Evolutionary conservation across 1,139 yeast genomes (phyloP), one percentile per base, ranked within the genome.

Genomic region (Kluyveromyces sp.): DNA sequence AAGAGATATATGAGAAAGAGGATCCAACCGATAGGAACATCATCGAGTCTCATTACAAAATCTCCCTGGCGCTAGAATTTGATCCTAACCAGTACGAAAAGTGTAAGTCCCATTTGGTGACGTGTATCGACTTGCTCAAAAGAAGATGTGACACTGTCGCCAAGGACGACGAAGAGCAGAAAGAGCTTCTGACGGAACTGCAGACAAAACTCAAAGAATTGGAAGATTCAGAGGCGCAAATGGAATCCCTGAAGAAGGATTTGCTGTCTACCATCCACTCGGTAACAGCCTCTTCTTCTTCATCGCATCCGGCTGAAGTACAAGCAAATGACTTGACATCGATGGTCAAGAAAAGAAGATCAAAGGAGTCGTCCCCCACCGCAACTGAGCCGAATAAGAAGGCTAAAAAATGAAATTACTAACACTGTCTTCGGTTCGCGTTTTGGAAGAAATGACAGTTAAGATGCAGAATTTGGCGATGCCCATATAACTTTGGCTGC

Each of bases 1-100:
- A 53, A 22, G 42, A 48, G 39, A 41, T 49, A 32, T 80, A 74
- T 56, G 60, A 49, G 18, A 36, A 42, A 8, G 46, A 47, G 12
- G 49, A 47, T 31, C 46, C 49, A 7, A 49, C 46, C 63, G 73
- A 15, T 63, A 71, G 83, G 1, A 65, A 79, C 32, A 70, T 87
- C 7, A 79, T 92, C 2, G 95, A 87, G 57, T 81, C 88, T 0
- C 86, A 85, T 62, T 86, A 82, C 66, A 87, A 87, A 63, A 69
- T 86, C 33, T 83, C 95, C 0, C 69, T 88, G 40, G 94, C 95
- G 0, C 68, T 77, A 47, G 96, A 88, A 55, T 83, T 83, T 71
- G 77, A 42, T 26, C 57, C 41, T 45, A 48, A 18, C 50, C 49
- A 41, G 47, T 55, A 3, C 31, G 50, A 26, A 48, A 49, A 46